These are phyloP conservation scores for Lasiodiplodia sp. DNA, from an alignment of 2,329 filamentous ascomycete species.

Conservation along the genomic window DNA sequence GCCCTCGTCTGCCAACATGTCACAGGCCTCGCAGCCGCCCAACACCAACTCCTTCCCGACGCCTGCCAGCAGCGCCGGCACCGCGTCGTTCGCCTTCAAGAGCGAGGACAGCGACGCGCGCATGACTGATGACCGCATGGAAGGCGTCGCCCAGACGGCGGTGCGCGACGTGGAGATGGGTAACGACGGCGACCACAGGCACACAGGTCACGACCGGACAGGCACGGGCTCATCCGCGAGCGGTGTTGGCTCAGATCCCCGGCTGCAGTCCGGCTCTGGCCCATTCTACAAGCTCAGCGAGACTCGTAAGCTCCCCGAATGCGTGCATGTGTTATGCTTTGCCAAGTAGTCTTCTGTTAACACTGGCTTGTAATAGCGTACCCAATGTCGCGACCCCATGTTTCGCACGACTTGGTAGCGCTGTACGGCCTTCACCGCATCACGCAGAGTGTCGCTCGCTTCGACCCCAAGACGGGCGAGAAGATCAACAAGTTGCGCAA, in stretches of 20 bases:
- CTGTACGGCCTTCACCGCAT: slow-evolving; percentile 65
- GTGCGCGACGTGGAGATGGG: slow-evolving; percentile 37
- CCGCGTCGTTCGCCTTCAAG: slow-evolving; percentile 41
- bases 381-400: slow-evolving; percentile 61
- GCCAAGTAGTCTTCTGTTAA: slow-evolving; percentile 39
- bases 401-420: slow-evolving; percentile 64
- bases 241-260: slow-evolving; percentile 35
- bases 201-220: slow-evolving; percentile 57
- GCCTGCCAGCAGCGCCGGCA: slow-evolving; percentile 47
- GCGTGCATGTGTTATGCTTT: slow-evolving; percentile 33
- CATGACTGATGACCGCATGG: slow-evolving; percentile 46
- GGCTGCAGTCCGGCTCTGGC: slow-evolving; percentile 41
- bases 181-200: slow-evolving; percentile 47
- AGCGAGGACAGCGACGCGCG: slow-evolving; percentile 53
- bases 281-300: slow-evolving; percentile 46
- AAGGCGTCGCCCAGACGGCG: slow-evolving; percentile 14
- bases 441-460: slow-evolving; percentile 65
- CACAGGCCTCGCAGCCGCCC: slow-evolving; percentile 44
- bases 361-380: slow-evolving; percentile 43
- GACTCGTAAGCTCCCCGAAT: slow-evolving; percentile 43
- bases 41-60: slow-evolving; percentile 42
- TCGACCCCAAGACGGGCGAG: slow-evolving; percentile 67
- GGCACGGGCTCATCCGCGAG: slow-evolving; percentile 34
- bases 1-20: slow-evolving; percentile 52
- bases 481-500: slow-evolving; percentile 70